A percentile compares a stretch with the other conserved stretches of the same genome.
Evolutionary conservation across 2,329 filamentous ascomycete genomes (phyloP).

Genomic region (Alternaria sp.): DNA sequence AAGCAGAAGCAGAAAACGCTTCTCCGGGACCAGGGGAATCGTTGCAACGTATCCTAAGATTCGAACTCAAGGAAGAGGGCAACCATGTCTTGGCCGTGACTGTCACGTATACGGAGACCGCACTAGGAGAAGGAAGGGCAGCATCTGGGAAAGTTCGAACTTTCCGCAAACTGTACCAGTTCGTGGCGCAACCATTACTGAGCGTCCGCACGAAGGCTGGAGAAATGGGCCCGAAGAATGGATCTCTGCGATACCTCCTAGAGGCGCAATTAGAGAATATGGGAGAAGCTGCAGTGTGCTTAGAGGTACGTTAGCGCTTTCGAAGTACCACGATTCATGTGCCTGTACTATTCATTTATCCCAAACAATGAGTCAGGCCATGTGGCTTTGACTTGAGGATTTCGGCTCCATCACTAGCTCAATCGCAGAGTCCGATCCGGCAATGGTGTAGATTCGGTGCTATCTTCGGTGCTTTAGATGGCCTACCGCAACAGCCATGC

Average conservation of each 20-base stretch:
- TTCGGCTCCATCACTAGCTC: constrained; percentile 18
- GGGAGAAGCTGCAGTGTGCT: constrained; percentile 79
- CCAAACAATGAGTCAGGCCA: constrained; percentile 19
- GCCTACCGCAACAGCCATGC: constrained; percentile 18
- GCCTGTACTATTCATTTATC: constrained; percentile 26
- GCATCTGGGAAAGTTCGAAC: constrained; percentile 74
- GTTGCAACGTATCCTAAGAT: constrained; percentile 81
- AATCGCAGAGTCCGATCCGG: constrained; percentile 22
- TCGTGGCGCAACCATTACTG: constrained; percentile 87
- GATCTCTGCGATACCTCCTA: constrained; percentile 70
- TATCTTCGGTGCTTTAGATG: constrained; percentile 17
- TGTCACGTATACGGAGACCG: constrained; percentile 90
- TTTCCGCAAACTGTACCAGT: constrained; percentile 96
- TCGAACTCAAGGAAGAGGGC: constrained; percentile 92
- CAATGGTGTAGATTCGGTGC: constrained; percentile 26
- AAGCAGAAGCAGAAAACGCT: constrained; percentile 28
- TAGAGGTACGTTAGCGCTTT: constrained; percentile 65
- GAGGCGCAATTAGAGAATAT: constrained; percentile 97
- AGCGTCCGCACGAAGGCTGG: constrained; percentile 91
- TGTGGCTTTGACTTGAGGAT: constrained; percentile 13
- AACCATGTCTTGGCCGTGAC: constrained; percentile 93
- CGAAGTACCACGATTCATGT: constrained; percentile 12
- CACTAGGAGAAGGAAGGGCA: constrained; percentile 60
- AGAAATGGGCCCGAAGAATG: constrained; percentile 61
- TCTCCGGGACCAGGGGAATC: constrained; percentile 69